Evolutionary conservation across 2,329 filamentous ascomycete genomes (phyloP).

Genomic region (Elsinoe fawcettii): DNA sequence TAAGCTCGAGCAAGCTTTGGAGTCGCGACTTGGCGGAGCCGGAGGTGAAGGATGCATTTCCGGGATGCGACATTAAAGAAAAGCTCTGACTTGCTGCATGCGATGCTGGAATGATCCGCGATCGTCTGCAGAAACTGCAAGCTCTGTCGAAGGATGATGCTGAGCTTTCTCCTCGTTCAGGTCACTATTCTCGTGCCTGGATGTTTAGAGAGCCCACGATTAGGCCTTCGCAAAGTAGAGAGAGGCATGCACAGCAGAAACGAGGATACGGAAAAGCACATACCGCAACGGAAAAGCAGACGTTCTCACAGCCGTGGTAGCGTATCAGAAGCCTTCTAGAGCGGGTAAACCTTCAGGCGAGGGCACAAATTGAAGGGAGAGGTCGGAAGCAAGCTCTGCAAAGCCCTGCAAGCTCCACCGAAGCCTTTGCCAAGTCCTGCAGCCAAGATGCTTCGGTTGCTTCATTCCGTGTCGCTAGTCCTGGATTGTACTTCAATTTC

Average conservation of each 20-base stretch:
- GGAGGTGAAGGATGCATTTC: neutral
- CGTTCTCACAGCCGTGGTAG: neutral
- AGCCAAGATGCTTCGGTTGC: neutral
- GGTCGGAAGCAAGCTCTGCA: slow-evolving; percentile 1
- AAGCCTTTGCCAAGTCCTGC: slow-evolving; percentile 4
- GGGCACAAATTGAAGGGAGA: neutral
- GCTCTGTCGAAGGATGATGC: too few species aligned
- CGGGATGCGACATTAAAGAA: neutral
- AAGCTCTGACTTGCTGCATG: neutral
- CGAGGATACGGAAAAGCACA: neutral
- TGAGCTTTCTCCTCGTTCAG: too few species aligned
- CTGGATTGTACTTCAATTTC: neutral
- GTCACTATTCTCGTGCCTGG: too few species aligned
- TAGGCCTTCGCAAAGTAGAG: too few species aligned
- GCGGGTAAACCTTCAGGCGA: neutral
- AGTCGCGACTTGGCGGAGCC: neutral
- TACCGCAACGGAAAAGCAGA: neutral
- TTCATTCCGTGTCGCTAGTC: neutral
- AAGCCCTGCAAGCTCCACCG: neutral
- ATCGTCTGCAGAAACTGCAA: too few species aligned
- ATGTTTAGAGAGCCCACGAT: too few species aligned
- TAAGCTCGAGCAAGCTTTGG: slow-evolving; percentile 8
- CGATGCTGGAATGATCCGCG: too few species aligned
- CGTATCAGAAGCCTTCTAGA: neutral
- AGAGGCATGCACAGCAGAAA: too few species aligned